Base-by-base conservation (phyloP, 192 early-diverging fungal genomes). In the Mortierella antarctica region DNA sequence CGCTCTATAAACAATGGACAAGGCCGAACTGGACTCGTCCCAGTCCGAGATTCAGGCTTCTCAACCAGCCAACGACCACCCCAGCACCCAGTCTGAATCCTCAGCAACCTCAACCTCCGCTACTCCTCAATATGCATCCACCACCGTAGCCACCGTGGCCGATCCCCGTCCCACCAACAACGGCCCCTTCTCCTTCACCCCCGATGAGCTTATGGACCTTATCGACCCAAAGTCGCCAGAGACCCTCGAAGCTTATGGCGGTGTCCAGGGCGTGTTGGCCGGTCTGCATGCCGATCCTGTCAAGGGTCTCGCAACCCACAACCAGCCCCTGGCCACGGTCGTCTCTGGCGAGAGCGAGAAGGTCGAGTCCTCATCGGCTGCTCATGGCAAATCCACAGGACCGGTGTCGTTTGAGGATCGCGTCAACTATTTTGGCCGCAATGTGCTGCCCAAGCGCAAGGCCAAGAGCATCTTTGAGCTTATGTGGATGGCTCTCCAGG, bases 401-500 rank as follows among this genome's bases (percentile, higher is more conserved):
- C 17, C 46, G 8, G 56, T 68, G 47, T 48, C 55, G 40, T 85
- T 89, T 49, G 74, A 78, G 6, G 84, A 90, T 40, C 86, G 93
- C 23, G 74, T 87, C 15, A 75, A 75, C 41, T 71, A 72, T 56
- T 95, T 88, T 73, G 93, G 92, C 44, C 67, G 79, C 48, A 95
- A 95, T 67, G 74, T 92, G 13, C 74, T 95, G 31, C 93, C 94
- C 3, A 83, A 86, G 21, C 84, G 86, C 50, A 89, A 92, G 75
- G 74, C 86, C 47, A 93, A 93, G 47, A 86, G 84, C 58, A 88
- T 95, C 51, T 85, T 93, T 45, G 83, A 89, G 40, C 85, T 95
- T 13, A 92, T 93, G 86, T 93, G 92, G 92, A 89, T 91, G 63
- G 92, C 91, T 8, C 74, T 95, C 40, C 88, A 95, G 56, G 93